Evolutionary conservation across 75 land plant genomes (phyloP), one percentile per base, ranked within the genome.

Genomic region (Cupressus sempervirens): DNA sequence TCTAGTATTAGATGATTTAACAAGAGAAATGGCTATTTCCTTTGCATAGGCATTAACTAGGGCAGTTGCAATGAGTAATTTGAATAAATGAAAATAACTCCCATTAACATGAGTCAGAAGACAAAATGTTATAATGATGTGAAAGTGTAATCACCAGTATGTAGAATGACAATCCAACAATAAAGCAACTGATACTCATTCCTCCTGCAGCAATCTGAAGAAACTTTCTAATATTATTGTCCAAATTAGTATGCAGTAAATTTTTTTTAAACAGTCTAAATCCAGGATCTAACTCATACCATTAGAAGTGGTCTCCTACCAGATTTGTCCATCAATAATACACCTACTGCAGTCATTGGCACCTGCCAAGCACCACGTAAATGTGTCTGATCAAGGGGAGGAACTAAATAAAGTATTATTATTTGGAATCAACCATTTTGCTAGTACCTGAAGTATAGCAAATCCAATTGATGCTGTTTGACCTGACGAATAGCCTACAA

Each of bases 271-370:
- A 32, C 0, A 72, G 74, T 4, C 29, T 12, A 23, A 23, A 11
- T 3, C 11, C 36, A 72, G 35, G 12, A 32, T 36, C 74, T 32
- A 62, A 62, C 15, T 72, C 53, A 82, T 84, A 93, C 96, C 94
- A 95, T 35, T 36, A 95, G 65, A 81, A 95, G 90, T 20, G 91
- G 92, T 16, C 93, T 85, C 83, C 96, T 82, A 74, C 96, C 96
- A 68, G 91, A 85, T 88, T 75, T 93, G 85, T 95, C 96, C 90
- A 89, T 92, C 54, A 93, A 82, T 1, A 89, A 36, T 38, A 87
- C 84, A 3, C 96, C 92, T 45, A 43, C 41, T 45, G 30, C 50
- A 26, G 30, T 43, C 15, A 79, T 45, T 79, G 29, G 14, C 48
- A 79, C 81, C 81, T 79, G 38, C 23, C 73, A 29, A 83, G 34